phyloP scores from a whole-genome alignment of 116 monocot species.

The Trichopus zeylanicus region DNA sequence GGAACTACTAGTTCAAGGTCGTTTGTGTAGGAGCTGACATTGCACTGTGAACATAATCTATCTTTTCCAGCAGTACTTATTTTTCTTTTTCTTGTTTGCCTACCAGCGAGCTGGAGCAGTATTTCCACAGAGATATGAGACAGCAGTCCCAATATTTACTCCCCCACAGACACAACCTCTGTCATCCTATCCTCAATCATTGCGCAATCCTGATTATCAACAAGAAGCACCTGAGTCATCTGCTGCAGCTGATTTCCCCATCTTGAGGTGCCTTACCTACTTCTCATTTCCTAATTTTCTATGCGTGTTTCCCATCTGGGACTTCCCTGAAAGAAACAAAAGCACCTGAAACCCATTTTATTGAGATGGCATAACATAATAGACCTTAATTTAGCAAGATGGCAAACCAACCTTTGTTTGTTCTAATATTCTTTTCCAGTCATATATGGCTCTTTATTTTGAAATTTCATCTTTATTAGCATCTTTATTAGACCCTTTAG shows the following conservation, averaged over 20 bases:
- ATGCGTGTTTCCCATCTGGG: background rate
- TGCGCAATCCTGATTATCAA: slow-evolving; percentile 42
- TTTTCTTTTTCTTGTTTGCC: background rate
- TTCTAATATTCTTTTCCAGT: too few species aligned
- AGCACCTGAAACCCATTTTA: too few species aligned
- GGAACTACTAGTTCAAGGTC: too few species aligned
- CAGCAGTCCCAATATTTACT: slow-evolving; percentile 80
- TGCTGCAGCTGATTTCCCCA: slow-evolving; percentile 51
- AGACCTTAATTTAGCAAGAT: too few species aligned
- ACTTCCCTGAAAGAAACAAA: too few species aligned
- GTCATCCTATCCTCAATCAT: slow-evolving; percentile 49
- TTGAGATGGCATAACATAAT: too few species aligned
- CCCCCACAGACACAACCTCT: slow-evolving; percentile 81
- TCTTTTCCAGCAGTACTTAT: background rate
- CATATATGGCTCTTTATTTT: too few species aligned
- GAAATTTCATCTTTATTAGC: too few species aligned
- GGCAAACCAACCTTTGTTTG: too few species aligned
- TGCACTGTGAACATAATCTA: too few species aligned
- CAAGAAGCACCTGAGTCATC: slow-evolving; percentile 62
- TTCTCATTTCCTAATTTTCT: background rate
- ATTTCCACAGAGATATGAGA: slow-evolving; percentile 81
- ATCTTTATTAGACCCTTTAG: too few species aligned
- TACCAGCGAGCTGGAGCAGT: slow-evolving; percentile 75
- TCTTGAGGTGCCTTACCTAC: slow-evolving; percentile 43
- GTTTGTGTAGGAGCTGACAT: too few species aligned